Base-by-base conservation (phyloP, 2,329 filamentous ascomycete genomes). In the Metarhizium humberi region DNA sequence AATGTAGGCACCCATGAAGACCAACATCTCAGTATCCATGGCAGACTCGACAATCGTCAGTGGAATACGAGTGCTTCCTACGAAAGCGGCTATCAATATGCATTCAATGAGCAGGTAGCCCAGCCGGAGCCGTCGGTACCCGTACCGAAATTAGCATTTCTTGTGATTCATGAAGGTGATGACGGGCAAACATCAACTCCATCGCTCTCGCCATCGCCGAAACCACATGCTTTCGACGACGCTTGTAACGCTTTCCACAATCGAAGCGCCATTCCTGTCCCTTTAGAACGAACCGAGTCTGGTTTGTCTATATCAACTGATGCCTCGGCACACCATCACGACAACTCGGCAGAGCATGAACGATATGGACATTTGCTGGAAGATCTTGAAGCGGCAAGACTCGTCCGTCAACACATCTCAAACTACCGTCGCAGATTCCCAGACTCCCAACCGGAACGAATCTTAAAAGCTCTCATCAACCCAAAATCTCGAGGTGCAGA, bases 391-490 rank as follows among this genome's bases (percentile, higher is more conserved):
- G 80, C 80, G 2, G 77, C 78, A 3, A 67, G 68, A 51, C 64
- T 75, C n/a, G 80, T 82, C 10, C 70, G 72, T 48, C 67, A 71
- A 20, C 75, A 81, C 57, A 68, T 82, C 51, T 67, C 70, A 43
- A 70, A 64, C 54, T 73, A 73, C 58, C 71, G 71, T 18, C 73
- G 76, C 25, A 72, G 75, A 48, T 71, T 69, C 55, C 71, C 73
- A 13, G 71, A 79, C 58, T 79, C 79, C 29, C 77, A 77, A 52
- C 77, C 81, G 55, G 78, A 78, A 58, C 76, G 81, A 43, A 83
- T 84, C 55, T 71, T 86, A 20, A 76, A 77, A 57, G 76, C 76
- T 30, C 75, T 85, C 51, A 82, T 86, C 63, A 75, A 73, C 53
- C 79, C 71, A 5, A 76, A 75, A 56, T 70, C 71, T 6, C 67